phyloP scores from a whole-genome alignment of 192 early-diverging fungal species.

The Coemansia sp. region DNA sequence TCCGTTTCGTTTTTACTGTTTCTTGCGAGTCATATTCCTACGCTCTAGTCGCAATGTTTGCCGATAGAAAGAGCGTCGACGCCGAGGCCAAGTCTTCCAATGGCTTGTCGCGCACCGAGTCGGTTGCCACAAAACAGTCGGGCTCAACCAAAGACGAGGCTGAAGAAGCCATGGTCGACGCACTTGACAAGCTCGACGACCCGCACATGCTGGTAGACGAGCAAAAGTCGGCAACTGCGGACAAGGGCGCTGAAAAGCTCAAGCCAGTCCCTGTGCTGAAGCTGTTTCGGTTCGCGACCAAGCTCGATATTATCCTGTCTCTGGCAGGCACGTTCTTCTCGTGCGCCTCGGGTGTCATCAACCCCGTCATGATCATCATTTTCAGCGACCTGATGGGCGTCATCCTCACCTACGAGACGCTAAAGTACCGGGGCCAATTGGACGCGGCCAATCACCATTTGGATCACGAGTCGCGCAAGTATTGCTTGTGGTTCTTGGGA shows the following conservation, averaged over 20 bases:
- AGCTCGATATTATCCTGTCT: constrained; percentile 58
- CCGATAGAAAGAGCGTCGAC: background rate
- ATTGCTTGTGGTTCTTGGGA: constrained; percentile 43
- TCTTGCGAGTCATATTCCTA: background rate
- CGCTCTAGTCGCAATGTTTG: background rate
- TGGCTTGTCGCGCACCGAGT: background rate
- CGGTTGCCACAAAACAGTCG: background rate
- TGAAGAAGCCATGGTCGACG: background rate
- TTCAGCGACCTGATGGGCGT: constrained; percentile 26
- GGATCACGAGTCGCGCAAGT: constrained; percentile 33
- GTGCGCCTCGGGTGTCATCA: constrained; percentile 36
- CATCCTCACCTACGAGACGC: constrained; percentile 18
- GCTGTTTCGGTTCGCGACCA: constrained; percentile 70
- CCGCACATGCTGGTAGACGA: background rate
- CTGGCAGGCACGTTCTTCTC: constrained; percentile 46
- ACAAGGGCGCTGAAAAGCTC: constrained; percentile 5
- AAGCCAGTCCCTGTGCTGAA: constrained; percentile 50
- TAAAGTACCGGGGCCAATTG: background rate
- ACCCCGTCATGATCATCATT: constrained; percentile 51
- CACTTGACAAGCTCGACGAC: constrained; percentile 30
- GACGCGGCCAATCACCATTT: constrained; percentile 19
- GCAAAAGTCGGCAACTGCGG: background rate
- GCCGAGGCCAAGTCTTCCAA: background rate
- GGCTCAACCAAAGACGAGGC: background rate
- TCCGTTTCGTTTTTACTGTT: background rate